Evolutionary conservation across 1,139 yeast genomes (phyloP), one percentile per base, ranked within the genome.

Genomic region (Petasospora rhodanensis): DNA sequence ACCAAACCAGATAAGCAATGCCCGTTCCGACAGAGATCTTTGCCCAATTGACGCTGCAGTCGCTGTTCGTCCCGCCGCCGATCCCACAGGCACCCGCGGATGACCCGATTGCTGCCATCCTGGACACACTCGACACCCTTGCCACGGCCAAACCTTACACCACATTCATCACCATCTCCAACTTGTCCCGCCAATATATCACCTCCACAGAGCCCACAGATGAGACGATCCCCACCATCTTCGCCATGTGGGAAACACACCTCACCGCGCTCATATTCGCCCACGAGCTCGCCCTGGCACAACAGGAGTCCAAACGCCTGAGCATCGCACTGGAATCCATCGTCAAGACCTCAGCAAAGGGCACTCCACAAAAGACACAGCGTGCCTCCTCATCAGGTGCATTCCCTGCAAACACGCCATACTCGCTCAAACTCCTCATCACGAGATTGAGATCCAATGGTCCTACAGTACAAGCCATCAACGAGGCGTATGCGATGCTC

Each of bases 211-310:
- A 19, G 6, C 23, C 26, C 6, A 10, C 18, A 3, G 26, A 19
- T 10, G 22, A 25, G 11, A 18, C 27, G 8, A 19, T 31, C n/a
- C 29, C 30, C 5, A 14, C 11, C 22, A 19, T 14, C 15, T 39
- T 16, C 28, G 31, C 26, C 16, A 34, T 58, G 2, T 62, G 68
- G 68, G 64, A 59, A 33, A 37, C 58, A 2, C 40, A 65, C 18
- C 39, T 62, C 6, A 40, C 50, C 5, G 34, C 47, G 5, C 36
- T 62, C 27, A 29, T 56, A 9, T 50, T 57, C 36, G 42, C 55
- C 1, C 47, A 46, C 8, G 55, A 52, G 28, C 27, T 51, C 10
- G 35, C 42, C n/a, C 12, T 49, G 2, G 53, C 55, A 4, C 53
- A 49, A 31, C 47, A 49, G 22, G 56, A 52, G 27, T 29, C 52